phyloP scores from a whole-genome alignment of 106 monocot species.

The Dioscorea dumetorum region DNA sequence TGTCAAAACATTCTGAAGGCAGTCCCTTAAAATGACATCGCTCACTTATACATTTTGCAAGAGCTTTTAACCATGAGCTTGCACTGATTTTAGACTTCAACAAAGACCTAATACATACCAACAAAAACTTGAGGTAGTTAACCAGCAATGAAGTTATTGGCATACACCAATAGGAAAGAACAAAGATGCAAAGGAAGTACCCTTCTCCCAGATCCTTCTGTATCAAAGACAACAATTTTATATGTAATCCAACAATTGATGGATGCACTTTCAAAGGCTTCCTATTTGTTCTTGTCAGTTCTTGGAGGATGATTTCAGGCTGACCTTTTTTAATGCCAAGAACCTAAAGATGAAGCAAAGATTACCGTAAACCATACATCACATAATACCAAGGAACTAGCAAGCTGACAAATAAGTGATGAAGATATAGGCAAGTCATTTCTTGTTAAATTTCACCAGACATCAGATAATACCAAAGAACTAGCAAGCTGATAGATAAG shows the following conservation, averaged over 20 bases:
- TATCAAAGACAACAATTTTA: constrained; percentile 47
- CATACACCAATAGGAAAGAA: not conserved
- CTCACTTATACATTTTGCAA: constrained; percentile 36
- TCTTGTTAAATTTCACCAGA: not conserved
- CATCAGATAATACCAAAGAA: no score
- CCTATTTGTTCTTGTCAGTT: constrained; percentile 24
- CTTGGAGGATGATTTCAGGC: constrained; percentile 39
- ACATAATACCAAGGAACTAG: no score
- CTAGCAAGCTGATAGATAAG: no score
- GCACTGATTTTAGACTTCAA: constrained; percentile 22
- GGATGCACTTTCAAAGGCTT: constrained; percentile 18
- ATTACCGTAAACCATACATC: no score
- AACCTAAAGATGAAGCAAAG: constrained; percentile 19
- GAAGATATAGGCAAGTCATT: not conserved
- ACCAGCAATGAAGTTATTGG: constrained; percentile 1
- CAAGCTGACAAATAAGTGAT: no score
- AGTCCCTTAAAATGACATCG: constrained; percentile 15
- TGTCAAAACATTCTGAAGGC: constrained; percentile 22
- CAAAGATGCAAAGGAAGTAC: constrained; percentile 11
- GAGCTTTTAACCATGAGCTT: constrained; percentile 44
- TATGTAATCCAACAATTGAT: constrained; percentile 30
- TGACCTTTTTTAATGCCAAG: constrained; percentile 54
- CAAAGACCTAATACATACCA: constrained; percentile 12
- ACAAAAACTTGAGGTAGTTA: not conserved
- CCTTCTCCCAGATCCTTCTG: constrained; percentile 29